Base-by-base conservation (phyloP, 2,329 filamentous ascomycete species). In the Elsinoe australis region DNA sequence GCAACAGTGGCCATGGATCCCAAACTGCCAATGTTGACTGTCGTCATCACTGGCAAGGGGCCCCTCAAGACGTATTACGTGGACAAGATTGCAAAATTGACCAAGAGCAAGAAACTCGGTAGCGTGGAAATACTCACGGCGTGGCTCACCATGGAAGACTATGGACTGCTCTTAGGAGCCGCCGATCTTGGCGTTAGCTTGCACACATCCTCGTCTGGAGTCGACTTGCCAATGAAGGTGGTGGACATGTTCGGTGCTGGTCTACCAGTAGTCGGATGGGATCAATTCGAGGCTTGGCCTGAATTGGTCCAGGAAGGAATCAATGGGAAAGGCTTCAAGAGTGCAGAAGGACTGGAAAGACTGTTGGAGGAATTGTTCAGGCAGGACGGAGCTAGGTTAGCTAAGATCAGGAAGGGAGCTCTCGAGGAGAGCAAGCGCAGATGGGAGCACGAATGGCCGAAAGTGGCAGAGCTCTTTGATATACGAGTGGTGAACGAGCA, bases 161-260 rank as follows among this genome's bases (percentile, higher is more conserved):
- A 98, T 62, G 90, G 92, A 1, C 74, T 72, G 1, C 74, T 98
- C 3, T 79, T 98, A 22, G 85, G 83, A 8, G 83, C 83, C 35
- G 88, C 92, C 2, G 90, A 95, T 58, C 71, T 98, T 0, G 92
- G 92, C 7, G 79, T 98, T 18, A 94, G 87, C 49, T 71, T 98
- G 19, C 92, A 98, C 68, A 95, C 80, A 55, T 95, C 88, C 10
- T 94, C 85, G 55, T 95, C 87, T 2, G 92, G 92, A 1, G 88
- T 98, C 0, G 92, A 98, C 65, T 71, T 98, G 15, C 92, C 92
- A 0, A 98, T 98, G 92, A 98, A 98, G 68, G 88, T 98, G 1
- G 89, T 98, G 10, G 92, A 98, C 63, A 95, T 98, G 89, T 96
- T 98, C 63, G 92, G 92, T 2, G 85, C 89, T 0, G 92, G 90